Base-by-base conservation (phyloP, 768 basidiomycete genomes). In the Leccinum fibrillosum region DNA sequence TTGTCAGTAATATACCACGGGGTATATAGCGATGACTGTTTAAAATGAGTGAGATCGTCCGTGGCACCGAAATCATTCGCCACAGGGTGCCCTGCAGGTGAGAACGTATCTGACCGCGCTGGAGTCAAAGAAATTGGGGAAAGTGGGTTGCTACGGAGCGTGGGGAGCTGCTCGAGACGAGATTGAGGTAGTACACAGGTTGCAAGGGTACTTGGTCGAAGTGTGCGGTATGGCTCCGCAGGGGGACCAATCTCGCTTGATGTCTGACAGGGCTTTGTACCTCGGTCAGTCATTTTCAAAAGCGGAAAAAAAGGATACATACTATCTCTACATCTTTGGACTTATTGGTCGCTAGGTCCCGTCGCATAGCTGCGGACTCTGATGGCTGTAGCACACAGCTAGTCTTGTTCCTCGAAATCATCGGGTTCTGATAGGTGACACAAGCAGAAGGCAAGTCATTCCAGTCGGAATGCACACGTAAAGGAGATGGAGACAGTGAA, bases 271-370 rank as follows among this genome's bases (percentile, higher is more conserved):
- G 23, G 17, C 42, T 13, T 21, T 15, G 32, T 32, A 30, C 10
- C 26, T 66, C 30, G 54, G 55, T 52, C 57, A 51, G 45, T 50
- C 49, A 21, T 21, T 32, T 23, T 10, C 51, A 8, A 34, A 17
- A 39, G 6, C 53, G 15, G 4, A 21, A 54, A 48, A 21, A 37
- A 44, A 15, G 6, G 7, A 37, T n/a, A 56, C 64, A 44, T 56
- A 78, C 77, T 49, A 69, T 68, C 42, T 69, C 66, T 23, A 67
- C 53, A 53, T 71, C 71, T 21, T 59, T 69, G n/a, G 68, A 57
- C 10, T 62, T 58, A 49, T 55, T 53, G 44, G 65, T 60, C 19
- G 8, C 26, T 28, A 71, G 39, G 42, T 56, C 63, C 39, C 66
- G 65, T 8, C 66, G 68, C 19, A 65, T 58, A 39, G 54, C 49